Evolutionary conservation across 2,329 filamentous ascomycete species (phyloP), one percentile per base, ranked within the genome.

Genomic region (Fusarium mangiferae): DNA sequence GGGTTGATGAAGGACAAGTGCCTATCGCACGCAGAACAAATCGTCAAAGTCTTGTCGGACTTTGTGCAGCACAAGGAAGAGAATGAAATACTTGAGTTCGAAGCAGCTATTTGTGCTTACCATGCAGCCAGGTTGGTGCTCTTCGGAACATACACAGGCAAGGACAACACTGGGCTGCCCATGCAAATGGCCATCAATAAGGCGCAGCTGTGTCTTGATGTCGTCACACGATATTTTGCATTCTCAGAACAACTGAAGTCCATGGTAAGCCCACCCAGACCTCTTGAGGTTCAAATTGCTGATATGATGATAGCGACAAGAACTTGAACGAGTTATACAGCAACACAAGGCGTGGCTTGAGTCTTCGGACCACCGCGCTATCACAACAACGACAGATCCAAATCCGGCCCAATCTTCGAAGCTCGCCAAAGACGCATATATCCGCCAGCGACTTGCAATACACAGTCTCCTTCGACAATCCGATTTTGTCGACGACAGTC

Each of bases 61-160:
- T 84, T 84, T 65, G 78, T 83, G 10, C 74, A 78, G 36, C 66
- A 77, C n/a, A 80, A 80, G 22, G 66, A 78, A 9, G 75, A 75
- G 15, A 66, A 68, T 3, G 72, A 78, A 10, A 78, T 82, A 17
- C 76, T 85, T 0, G 83, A 86, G 58, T 81, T 83, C 38, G 84
- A 85, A 48, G 81, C 80, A 1, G 84, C 84, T 9, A 83, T 86
- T 4, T 85, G 84, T 42, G 83, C 82, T 1, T 85, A 85, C 35
- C 83, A 86, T 41, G 80, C 81, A 8, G 81, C 83, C 1, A 80
- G 83, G 2, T 74, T 85, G 4, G 77, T 85, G 3, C 73, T 84
- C 22, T 84, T 83, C 44, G 77, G 77, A 0, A 70, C 75, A 4
- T 78, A 78, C 26, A 78, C 75, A 0, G 71, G 77, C 3, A 67